Conservation (phyloP, 2,329 filamentous ascomycete genomes). For the Penicillium freii region DNA sequence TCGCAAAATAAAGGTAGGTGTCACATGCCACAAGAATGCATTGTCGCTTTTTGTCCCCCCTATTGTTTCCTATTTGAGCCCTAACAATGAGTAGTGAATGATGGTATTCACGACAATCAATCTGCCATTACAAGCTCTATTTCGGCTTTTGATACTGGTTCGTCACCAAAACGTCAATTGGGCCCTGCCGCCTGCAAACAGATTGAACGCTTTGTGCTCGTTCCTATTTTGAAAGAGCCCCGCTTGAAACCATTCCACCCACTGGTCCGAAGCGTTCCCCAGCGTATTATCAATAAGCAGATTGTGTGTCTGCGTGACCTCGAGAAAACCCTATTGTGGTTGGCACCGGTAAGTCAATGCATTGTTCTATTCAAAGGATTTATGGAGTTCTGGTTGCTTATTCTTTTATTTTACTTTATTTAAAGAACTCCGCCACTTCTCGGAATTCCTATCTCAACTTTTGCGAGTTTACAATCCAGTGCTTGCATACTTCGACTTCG, state of each 20-base stretch:
- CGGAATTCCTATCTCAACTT: constrained; percentile 80
- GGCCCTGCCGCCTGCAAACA: constrained; percentile 69
- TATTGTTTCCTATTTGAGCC: constrained; percentile 17
- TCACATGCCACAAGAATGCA: not conserved
- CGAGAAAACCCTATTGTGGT: constrained; percentile 87
- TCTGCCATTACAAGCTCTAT: constrained; percentile 64
- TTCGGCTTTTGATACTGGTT: constrained; percentile 47
- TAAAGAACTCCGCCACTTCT: constrained; percentile 70
- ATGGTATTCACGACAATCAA: constrained; percentile 27
- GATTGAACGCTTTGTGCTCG: constrained; percentile 75
- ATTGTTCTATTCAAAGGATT: constrained; percentile 31
- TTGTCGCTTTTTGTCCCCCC: not conserved
- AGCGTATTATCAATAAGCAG: constrained; percentile 76
- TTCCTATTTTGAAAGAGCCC: constrained; percentile 71
- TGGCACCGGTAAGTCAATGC: constrained; percentile 81
- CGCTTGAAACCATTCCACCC: constrained; percentile 76
- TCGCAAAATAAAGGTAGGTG: constrained; percentile 49
- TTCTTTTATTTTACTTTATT: constrained; percentile 51
- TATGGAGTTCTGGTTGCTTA: constrained; percentile 65
- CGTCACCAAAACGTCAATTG: constrained; percentile 58
- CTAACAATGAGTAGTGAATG: constrained; percentile 24
- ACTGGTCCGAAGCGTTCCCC: constrained; percentile 73
- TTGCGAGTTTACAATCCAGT: constrained; percentile 84
- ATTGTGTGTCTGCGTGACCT: constrained; percentile 90
- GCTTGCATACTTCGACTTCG: constrained; percentile 84